Evolutionary conservation across 1,284 basidiomycete species (phyloP).

Genomic region (Phylloporus sp.): DNA sequence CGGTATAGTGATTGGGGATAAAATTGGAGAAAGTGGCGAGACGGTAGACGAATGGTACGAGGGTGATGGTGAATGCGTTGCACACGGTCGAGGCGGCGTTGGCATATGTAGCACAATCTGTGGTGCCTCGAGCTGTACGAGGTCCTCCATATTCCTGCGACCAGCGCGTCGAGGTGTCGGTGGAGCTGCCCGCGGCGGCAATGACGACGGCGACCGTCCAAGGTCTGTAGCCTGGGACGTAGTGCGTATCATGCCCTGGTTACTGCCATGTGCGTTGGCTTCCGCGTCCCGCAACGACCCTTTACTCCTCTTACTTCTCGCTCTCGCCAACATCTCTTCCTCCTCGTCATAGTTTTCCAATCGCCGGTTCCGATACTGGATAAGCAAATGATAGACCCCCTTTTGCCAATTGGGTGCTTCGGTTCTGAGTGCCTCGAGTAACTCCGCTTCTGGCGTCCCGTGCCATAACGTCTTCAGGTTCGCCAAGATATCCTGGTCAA

Average conservation of each 20-base stretch:
- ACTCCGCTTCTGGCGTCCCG: constrained; percentile 70
- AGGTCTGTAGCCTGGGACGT: constrained; percentile 33
- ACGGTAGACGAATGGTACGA: constrained; percentile 29
- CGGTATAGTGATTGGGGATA: constrained; percentile 44
- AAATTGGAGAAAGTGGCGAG: constrained; percentile 37
- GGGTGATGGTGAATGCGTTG: constrained; percentile 32
- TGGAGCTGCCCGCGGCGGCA: constrained; percentile 59
- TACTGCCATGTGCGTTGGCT: not conserved
- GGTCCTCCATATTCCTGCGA: constrained; percentile 27
- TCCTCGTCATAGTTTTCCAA: constrained; percentile 72
- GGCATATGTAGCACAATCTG: constrained; percentile 37
- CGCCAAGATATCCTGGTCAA: constrained; percentile 90
- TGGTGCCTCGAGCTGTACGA: constrained; percentile 20
- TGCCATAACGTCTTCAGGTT: constrained; percentile 94
- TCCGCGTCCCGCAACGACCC: constrained; percentile 20
- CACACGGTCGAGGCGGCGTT: constrained; percentile 32
- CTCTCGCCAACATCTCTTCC: constrained; percentile 45
- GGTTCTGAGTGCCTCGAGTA: constrained; percentile 69
- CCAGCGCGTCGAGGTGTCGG: constrained; percentile 59
- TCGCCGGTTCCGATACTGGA: constrained; percentile 75
- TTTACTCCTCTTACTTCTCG: constrained; percentile 37
- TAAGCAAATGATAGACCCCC: constrained; percentile 86
- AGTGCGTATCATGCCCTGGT: constrained; percentile 24
- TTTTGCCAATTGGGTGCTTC: constrained; percentile 88
- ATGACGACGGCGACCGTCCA: constrained; percentile 37